Base-by-base conservation (phyloP, 192 early-diverging fungal genomes). In the Mortierella claussenii region DNA sequence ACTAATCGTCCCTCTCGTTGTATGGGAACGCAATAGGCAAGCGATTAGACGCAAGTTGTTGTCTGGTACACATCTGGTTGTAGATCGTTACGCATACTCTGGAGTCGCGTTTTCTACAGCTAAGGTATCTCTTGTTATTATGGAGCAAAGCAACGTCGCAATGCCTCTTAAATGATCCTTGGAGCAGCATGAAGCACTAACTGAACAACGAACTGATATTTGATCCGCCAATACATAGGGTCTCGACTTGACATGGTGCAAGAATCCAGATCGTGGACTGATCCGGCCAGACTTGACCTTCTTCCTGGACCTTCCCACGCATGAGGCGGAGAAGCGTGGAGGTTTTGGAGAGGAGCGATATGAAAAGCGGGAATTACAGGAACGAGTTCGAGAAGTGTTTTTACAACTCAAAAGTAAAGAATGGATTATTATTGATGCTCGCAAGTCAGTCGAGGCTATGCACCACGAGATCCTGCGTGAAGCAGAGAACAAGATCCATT, bases 81-180 rank as follows among this genome's bases (percentile, higher is more conserved):
- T 96, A 2, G 98, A 98, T 79, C 86, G 98, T 43, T 99, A 99
- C 79, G 94, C 95, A 0, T 98, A 94, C 66, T 98, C 96, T 1
- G 98, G 98, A 11, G 93, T 95, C 7, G 94, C 94, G 1, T 99
- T 93, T 67, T 93, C 94, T 1, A 88, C 90, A 17, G 94, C 96
- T 44, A 98, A 99, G 80, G 90, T 88, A 78, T 53, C 13, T n/a
- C n/a, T n/a, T n/a, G n/a, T n/a, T n/a, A n/a, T n/a, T n/a, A n/a
- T n/a, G n/a, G n/a, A n/a, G n/a, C n/a, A n/a, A n/a, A n/a, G n/a
- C n/a, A n/a, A n/a, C n/a, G n/a, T n/a, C n/a, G n/a, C n/a, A n/a
- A n/a, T n/a, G n/a, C n/a, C n/a, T n/a, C n/a, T n/a, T n/a, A n/a
- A n/a, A n/a, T n/a, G n/a, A n/a, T n/a, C n/a, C n/a, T n/a, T n/a